A percentile compares a stretch with the other conserved stretches of the same genome.
phyloP scores from a whole-genome alignment of 441 rosid species.

The Geranium incanum region DNA sequence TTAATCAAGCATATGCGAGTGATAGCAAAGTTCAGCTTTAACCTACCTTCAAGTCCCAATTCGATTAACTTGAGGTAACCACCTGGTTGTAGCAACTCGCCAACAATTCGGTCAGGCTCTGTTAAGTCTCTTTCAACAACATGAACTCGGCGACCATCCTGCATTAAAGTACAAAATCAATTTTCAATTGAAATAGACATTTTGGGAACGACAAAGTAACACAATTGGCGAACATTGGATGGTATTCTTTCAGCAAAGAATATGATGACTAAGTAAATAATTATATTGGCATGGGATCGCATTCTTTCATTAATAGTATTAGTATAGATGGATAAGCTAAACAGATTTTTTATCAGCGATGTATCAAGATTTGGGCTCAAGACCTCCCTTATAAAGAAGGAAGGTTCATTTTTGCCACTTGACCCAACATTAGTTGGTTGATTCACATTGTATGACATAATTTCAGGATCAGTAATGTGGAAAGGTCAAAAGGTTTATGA shows the following conservation, averaged over 20 bases:
- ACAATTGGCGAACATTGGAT: neutral
- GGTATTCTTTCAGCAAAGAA: neutral
- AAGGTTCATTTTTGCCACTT: no score
- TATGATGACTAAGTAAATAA: neutral
- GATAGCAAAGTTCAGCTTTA: neutral
- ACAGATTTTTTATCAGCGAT: neutral
- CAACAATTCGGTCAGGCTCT: conserved; percentile 80
- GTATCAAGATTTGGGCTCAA: no score
- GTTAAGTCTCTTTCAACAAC: conserved; percentile 77
- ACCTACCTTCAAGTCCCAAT: conserved; percentile 68
- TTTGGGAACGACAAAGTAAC: neutral
- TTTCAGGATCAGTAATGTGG: neutral
- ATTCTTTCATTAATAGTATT: neutral
- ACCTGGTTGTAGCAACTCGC: conserved; percentile 83
- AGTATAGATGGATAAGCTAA: neutral
- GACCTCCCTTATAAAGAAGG: no score
- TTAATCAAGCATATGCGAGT: neutral
- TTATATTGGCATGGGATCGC: neutral
- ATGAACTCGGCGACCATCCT: conserved; percentile 72
- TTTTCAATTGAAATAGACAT: neutral
- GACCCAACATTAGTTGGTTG: neutral
- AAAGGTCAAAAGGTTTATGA: neutral
- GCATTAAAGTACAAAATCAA: conserved; percentile 18
- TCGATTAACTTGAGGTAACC: conserved; percentile 76
- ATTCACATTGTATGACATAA: neutral